Percentiles rank a stretch among this genome's conserved stretches.
These are phyloP conservation scores for Naegleria lovaniensis DNA, from an alignment of 208 protist species.

Conservation along the genomic window DNA sequence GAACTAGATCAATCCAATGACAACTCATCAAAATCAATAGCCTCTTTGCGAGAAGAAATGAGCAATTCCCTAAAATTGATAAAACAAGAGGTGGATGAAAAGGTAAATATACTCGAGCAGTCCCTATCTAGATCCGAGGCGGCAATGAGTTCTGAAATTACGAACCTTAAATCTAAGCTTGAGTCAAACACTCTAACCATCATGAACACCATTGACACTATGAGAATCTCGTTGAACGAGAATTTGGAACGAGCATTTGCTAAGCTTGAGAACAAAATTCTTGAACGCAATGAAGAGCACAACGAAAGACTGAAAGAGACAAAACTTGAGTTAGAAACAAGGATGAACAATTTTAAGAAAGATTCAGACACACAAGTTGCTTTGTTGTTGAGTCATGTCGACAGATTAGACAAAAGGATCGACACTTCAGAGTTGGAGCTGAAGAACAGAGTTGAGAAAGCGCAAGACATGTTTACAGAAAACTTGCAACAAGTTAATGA, in stretches of 20 bases:
- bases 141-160: background rate
- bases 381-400: too few relatives aligned
- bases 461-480: too few relatives aligned
- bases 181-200: background rate
- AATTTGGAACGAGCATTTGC: background rate
- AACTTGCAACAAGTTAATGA: too few relatives aligned
- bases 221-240: background rate
- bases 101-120: background rate
- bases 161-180: background rate
- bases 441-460: too few relatives aligned
- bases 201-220: too few relatives aligned
- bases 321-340: background rate
- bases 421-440: too few relatives aligned
- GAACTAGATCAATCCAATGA: background rate
- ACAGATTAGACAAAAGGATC: too few relatives aligned
- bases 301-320: background rate
- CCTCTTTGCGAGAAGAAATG: background rate
- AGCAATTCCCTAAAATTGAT: too few relatives aligned
- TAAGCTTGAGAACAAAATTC: background rate
- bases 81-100: background rate
- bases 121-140: background rate
- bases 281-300: background rate
- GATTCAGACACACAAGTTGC: background rate
- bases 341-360: background rate
- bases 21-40: background rate